Evolutionary conservation across 2,329 filamentous ascomycete species (phyloP).

Genomic region (Calycina marina): DNA sequence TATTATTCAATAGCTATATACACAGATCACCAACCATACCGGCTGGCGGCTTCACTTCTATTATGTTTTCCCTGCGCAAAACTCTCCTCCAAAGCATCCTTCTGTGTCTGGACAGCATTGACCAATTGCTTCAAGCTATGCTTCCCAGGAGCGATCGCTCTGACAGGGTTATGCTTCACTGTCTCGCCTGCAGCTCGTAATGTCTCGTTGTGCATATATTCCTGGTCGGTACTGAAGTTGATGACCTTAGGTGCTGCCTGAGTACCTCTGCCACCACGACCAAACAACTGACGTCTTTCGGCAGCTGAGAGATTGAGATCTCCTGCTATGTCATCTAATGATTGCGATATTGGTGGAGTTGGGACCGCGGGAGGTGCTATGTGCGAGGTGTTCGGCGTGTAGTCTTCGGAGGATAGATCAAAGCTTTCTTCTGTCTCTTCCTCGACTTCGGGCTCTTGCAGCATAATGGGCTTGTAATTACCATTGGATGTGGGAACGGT

Average conservation of each 20-base stretch:
- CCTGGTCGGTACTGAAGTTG: slow-evolving; percentile 77
- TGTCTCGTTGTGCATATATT: slow-evolving; percentile 76
- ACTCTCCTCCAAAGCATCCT: slow-evolving; percentile 80
- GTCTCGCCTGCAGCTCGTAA: slow-evolving; percentile 56
- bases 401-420: slow-evolving; percentile 20
- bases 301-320: slow-evolving; percentile 67
- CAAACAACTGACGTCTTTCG: slow-evolving; percentile 73
- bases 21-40: slow-evolving; percentile 59
- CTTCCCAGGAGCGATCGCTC: slow-evolving; percentile 72
- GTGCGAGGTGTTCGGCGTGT: slow-evolving; percentile 15
- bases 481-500: slow-evolving; percentile 7
- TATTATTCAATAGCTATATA: slow-evolving; percentile 5
- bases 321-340: slow-evolving; percentile 56
- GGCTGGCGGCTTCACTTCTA: slow-evolving; percentile 64
- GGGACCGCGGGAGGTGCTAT: slow-evolving; percentile 14
- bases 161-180: slow-evolving; percentile 65
- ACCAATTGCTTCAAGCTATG: slow-evolving; percentile 82
- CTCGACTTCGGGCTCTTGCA: slow-evolving; percentile 12
- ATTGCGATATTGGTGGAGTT: slow-evolving; percentile 27
- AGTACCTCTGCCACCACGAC: slow-evolving; percentile 37
- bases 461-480: slow-evolving; percentile 39
- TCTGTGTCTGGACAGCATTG: slow-evolving; percentile 66
- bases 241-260: slow-evolving; percentile 48
- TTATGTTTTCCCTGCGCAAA: slow-evolving; percentile 72
- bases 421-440: slow-evolving; percentile 7